Percentiles rank a stretch among this genome's conserved stretches.
phyloP scores from a whole-genome alignment of 176 grass and related monocot genomes.

The Urochloa ruziziensis region DNA sequence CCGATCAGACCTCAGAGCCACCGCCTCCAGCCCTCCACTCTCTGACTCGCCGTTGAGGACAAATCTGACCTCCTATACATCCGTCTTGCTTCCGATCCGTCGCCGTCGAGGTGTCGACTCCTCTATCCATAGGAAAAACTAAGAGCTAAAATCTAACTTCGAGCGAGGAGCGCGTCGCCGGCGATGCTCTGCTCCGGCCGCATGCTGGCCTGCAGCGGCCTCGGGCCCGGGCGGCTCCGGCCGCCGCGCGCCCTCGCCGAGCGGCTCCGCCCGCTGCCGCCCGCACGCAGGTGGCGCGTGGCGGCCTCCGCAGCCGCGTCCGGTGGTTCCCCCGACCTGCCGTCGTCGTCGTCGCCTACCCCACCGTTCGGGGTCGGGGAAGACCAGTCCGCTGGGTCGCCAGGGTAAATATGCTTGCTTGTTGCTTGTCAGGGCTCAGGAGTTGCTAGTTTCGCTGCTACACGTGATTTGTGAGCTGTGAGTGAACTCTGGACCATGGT shows the following conservation, averaged over 20 bases:
- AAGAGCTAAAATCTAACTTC: neutral
- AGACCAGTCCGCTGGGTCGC: conserved; percentile 26
- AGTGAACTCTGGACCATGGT: neutral
- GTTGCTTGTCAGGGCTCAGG: no score
- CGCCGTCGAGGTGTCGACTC: neutral
- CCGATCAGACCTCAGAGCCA: conserved; percentile 34
- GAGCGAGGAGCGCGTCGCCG: neutral
- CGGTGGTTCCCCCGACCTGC: conserved; percentile 43
- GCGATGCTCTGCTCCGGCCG: conserved; percentile 86
- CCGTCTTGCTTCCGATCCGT: conserved; percentile 1
- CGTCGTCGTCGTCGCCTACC: conserved; percentile 29
- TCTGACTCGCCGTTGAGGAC: neutral
- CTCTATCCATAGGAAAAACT: neutral
- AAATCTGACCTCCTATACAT: conserved; percentile 27
- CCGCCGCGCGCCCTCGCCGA: conserved; percentile 29
- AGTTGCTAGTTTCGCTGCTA: neutral
- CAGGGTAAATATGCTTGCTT: conserved; percentile 27
- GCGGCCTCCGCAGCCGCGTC: conserved; percentile 51
- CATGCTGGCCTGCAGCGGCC: conserved; percentile 63
- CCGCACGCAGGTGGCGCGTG: conserved; percentile 50
- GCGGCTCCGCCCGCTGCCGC: conserved; percentile 31
- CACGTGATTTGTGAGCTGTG: neutral
- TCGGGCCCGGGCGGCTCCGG: conserved; percentile 25
- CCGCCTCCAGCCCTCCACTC: neutral
- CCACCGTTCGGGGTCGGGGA: conserved; percentile 45